Evolutionary conservation across 495 filamentous ascomycete species (phyloP), one percentile per base, ranked within the genome.

Genomic region (Penicillium taxi): DNA sequence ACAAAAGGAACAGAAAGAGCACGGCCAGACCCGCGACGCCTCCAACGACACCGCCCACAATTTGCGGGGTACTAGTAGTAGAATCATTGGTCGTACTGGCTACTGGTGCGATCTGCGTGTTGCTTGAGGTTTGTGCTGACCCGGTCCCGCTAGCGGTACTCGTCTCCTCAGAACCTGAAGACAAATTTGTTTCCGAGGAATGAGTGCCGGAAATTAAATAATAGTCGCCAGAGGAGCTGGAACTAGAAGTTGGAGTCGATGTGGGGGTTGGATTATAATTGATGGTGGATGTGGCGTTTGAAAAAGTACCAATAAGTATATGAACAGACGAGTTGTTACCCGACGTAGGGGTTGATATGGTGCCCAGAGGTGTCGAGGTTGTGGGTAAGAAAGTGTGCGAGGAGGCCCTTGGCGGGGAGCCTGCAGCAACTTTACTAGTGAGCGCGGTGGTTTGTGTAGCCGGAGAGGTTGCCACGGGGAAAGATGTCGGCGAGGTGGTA

Each of bases 41-140:
- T 15, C 81, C 81, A 6, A 84, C 63, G 8, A 85, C 76, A 18
- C 81, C 74, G 12, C 81, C 81, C 5, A 80, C 75, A 15, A 84
- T 58, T 17, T 57, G 51, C 9, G 54, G 40, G 7, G 61, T 67
- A 12, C 39, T 50, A 7, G n/a, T n/a, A n/a, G n/a, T n/a, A n/a
- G n/a, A n/a, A n/a, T n/a, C n/a, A n/a, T n/a, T n/a, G n/a, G n/a
- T n/a, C n/a, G n/a, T n/a, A n/a, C n/a, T n/a, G n/a, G n/a, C n/a
- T n/a, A n/a, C n/a, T n/a, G n/a, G n/a, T n/a, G n/a, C n/a, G n/a
- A n/a, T 38, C 34, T 18, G 51, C 24, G 12, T 35, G 32, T 9
- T 49, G 9, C 50, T 49, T 9, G 47, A 42, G 5, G 48, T 46
- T 9, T 44, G 38, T 8, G 53, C 42, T 17, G 37, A 32, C 6